Evolutionary conservation across 768 basidiomycete genomes (phyloP).

Genomic region (Tulasnella sp.): DNA sequence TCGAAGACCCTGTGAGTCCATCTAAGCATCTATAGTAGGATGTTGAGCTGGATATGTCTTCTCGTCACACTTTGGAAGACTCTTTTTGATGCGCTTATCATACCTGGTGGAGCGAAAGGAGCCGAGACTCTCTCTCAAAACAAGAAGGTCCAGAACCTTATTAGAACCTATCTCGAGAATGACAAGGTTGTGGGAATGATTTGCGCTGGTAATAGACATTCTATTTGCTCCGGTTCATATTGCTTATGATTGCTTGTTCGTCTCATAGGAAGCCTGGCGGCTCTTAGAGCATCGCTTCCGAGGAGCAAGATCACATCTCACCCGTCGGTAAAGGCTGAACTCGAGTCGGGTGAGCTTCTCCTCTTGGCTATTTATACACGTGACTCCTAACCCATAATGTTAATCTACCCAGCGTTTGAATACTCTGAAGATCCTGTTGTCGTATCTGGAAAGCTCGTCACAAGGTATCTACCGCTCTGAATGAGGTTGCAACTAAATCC

Average conservation of each 20-base stretch:
- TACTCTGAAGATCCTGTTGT: conserved; percentile 68
- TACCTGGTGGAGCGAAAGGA: conserved; percentile 71
- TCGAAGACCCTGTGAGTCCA: conserved; percentile 11
- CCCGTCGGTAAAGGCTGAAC: conserved; percentile 49
- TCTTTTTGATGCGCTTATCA: conserved; percentile 53
- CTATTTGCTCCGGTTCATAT: not conserved
- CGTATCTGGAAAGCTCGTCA: conserved; percentile 57
- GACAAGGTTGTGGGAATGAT: conserved; percentile 70
- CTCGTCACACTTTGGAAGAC: conserved; percentile 38
- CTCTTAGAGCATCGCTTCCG: conserved; percentile 47
- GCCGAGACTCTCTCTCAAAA: conserved; percentile 59
- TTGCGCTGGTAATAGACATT: conserved; percentile 49
- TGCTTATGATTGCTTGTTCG: not conserved
- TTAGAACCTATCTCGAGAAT: conserved; percentile 42
- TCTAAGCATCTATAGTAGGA: not conserved
- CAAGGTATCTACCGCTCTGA: conserved; percentile 44
- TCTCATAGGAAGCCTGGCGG: conserved; percentile 51
- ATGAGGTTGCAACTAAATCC: not conserved
- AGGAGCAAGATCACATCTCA: conserved; percentile 66
- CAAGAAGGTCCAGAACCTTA: conserved; percentile 46
- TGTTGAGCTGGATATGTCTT: not conserved
- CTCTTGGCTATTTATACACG: not conserved
- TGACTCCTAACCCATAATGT: not conserved
- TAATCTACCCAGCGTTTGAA: conserved; percentile 55
- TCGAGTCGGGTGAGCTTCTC: conserved; percentile 38